Evolutionary conservation across 2,329 filamentous ascomycete species (phyloP).

Genomic region (Alternaria brassicae): DNA sequence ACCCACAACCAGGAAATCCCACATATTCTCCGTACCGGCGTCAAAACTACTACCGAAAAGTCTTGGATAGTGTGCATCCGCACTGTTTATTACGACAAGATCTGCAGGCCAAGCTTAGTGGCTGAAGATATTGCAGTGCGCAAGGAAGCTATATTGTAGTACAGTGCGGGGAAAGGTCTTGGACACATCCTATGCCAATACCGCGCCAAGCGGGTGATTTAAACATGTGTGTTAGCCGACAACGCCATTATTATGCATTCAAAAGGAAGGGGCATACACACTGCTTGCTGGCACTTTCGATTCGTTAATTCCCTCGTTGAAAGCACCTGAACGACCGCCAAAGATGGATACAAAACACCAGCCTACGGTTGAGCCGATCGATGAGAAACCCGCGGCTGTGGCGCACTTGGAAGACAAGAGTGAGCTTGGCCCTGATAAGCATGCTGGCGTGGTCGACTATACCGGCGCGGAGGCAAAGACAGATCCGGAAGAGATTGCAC

Average conservation of each 20-base stretch:
- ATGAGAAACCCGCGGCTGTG: conserved; percentile 22
- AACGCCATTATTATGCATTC: conserved; percentile 8
- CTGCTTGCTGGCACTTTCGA: background rate
- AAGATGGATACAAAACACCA: conserved; percentile 17
- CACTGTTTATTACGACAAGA: conserved; percentile 9
- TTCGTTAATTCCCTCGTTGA: background rate
- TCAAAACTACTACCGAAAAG: conserved; percentile 9
- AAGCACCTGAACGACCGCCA: background rate
- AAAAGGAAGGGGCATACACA: conserved; percentile 2
- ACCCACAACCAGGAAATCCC: background rate
- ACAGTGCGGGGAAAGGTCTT: conserved; percentile 37
- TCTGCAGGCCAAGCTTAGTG: conserved; percentile 19
- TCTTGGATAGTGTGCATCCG: conserved; percentile 5
- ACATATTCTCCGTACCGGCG: conserved; percentile 3
- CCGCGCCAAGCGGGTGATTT: conserved; percentile 8
- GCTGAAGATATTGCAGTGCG: background rate
- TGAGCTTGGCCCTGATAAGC: conserved; percentile 26
- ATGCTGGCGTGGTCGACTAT: conserved; percentile 30
- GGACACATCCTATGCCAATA: conserved; percentile 26
- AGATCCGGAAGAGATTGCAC: conserved; percentile 41
- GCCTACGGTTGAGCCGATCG: conserved; percentile 12
- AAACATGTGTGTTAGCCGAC: background rate
- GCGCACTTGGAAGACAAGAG: conserved; percentile 29
- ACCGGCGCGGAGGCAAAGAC: conserved; percentile 44
- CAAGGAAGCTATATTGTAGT: conserved; percentile 10